Evolutionary conservation across 495 filamentous ascomycete species (phyloP).

Genomic region (Pyrenopolyporus hunteri): DNA sequence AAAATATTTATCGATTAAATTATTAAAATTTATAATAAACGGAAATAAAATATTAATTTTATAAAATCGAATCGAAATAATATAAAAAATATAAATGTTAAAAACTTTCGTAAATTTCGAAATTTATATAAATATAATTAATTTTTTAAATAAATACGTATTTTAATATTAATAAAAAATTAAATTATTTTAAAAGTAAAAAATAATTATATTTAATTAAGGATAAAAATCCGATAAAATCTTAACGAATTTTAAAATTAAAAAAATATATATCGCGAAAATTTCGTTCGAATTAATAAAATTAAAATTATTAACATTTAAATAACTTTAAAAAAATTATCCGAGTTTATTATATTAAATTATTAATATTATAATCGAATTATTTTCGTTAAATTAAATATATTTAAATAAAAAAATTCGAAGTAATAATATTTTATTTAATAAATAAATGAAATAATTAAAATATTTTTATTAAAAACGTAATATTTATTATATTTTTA

Average conservation of each 20-base stretch:
- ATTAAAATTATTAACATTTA: conserved; percentile 1
- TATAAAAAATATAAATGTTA: neutral
- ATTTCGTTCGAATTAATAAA: too few species aligned
- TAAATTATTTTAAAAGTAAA: neutral
- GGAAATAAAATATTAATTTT: neutral
- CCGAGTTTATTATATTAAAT: neutral
- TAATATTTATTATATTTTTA: neutral
- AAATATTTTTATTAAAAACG: neutral
- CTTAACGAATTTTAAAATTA: neutral
- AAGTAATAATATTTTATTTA: neutral
- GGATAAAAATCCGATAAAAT: neutral
- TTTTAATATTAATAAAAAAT: neutral
- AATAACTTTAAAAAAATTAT: neutral
- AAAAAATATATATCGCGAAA: neutral
- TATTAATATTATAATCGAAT: neutral
- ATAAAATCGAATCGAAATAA: neutral
- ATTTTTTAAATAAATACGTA: neutral
- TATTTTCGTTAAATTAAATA: neutral
- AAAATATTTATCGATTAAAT: neutral
- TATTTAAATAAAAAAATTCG: neutral
- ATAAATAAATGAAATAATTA: neutral
- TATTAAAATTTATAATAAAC: neutral
- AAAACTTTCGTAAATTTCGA: neutral
- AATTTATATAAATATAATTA: neutral
- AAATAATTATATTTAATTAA: neutral